phyloP scores from a whole-genome alignment of 495 filamentous ascomycete genomes.

The Trichocladium uniseriatum region DNA sequence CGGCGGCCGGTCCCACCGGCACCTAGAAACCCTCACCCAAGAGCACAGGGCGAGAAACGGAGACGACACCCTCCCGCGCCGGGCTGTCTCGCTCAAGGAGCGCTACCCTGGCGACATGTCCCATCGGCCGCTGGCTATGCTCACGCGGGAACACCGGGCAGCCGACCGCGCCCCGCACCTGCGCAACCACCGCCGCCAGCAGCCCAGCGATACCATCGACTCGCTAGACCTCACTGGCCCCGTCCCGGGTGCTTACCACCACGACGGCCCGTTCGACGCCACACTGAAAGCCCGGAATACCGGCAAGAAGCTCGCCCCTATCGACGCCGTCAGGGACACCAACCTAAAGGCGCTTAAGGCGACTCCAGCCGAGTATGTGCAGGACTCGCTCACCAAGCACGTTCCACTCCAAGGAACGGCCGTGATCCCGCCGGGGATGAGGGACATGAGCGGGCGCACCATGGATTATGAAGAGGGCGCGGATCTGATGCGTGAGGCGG shows the following conservation, averaged over 20 bases:
- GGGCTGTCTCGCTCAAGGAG: conserved; percentile 45
- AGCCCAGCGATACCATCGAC: conserved; percentile 73
- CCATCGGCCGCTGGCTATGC: conserved; percentile 52
- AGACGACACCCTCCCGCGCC: conserved; percentile 19
- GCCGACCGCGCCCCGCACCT: conserved; percentile 56
- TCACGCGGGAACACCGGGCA: conserved; percentile 48
- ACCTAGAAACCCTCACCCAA: conserved; percentile 10
- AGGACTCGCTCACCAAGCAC: conserved; percentile 64
- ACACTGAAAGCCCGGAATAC: conserved; percentile 62
- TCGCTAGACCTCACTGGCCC: conserved; percentile 53
- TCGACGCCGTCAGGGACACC: conserved; percentile 64
- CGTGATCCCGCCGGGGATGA: conserved; percentile 59
- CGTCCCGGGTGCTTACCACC: conserved; percentile 59
- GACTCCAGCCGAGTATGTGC: conserved; percentile 70
- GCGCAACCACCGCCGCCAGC: conserved; percentile 41
- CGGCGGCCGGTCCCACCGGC: conserved; percentile 14
- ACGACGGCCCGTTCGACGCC: conserved; percentile 88
- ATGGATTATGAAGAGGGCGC: conserved; percentile 81
- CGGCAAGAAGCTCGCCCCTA: conserved; percentile 52
- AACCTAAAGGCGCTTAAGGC: conserved; percentile 75
- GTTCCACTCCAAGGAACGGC: conserved; percentile 81
- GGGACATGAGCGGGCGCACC: conserved; percentile 53
- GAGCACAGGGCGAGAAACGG: conserved; percentile 11
- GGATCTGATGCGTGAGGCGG: conserved; percentile 66
- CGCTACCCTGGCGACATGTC: conserved; percentile 53